phyloP scores from a whole-genome alignment of 345 rosid species.

The Bruguiera sexangula region DNA sequence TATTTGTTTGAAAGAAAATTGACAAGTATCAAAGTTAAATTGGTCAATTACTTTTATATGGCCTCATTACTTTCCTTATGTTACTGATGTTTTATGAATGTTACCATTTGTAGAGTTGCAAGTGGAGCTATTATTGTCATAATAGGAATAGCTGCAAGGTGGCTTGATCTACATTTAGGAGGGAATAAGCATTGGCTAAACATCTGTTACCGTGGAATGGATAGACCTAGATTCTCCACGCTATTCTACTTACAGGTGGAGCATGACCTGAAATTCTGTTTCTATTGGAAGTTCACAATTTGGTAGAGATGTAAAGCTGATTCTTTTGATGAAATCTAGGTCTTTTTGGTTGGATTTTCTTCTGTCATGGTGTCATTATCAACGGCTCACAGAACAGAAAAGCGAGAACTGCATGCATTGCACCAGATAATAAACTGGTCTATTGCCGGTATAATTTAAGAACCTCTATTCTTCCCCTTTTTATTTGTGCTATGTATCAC shows the following conservation, averaged over 20 bases:
- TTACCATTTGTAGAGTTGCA: constrained; percentile 46
- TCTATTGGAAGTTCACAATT: constrained; percentile 4
- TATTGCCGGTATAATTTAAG: constrained; percentile 55
- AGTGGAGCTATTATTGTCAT: constrained; percentile 70
- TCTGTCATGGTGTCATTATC: constrained; percentile 75
- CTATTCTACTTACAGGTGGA: constrained; percentile 72
- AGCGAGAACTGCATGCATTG: constrained; percentile 65
- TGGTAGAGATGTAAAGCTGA: constrained; percentile 2
- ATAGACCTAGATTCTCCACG: constrained; percentile 44
- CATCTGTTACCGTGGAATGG: constrained; percentile 48
- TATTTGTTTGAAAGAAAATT: too few relatives aligned
- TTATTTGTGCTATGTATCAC: not conserved
- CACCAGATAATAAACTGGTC: constrained; percentile 88
- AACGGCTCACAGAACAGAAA: constrained; percentile 81
- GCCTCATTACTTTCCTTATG: constrained; percentile 13
- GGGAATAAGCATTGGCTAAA: constrained; percentile 69
- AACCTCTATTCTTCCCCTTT: constrained; percentile 3
- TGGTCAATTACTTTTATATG: not conserved
- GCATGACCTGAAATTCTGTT: constrained; percentile 13
- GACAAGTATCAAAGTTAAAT: not conserved
- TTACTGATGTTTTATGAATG: constrained; percentile 19
- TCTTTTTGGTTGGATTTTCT: constrained; percentile 69
- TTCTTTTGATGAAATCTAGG: constrained; percentile 42
- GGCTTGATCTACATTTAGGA: constrained; percentile 61
- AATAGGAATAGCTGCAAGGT: constrained; percentile 68